phyloP scores from a whole-genome alignment of 495 filamentous ascomycete species.

The Neurospora tetraspora region DNA sequence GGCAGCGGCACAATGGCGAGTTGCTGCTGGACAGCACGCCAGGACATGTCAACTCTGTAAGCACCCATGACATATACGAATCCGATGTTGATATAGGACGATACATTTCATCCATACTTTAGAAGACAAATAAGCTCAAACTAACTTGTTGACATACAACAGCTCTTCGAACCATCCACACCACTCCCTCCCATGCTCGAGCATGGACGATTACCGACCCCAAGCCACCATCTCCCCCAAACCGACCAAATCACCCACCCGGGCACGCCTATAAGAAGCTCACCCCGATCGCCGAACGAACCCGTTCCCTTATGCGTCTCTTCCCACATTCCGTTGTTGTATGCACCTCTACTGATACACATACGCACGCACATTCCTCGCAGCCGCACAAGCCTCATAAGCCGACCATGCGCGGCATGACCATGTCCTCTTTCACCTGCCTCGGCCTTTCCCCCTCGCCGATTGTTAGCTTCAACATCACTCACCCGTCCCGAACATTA shows the following conservation, averaged over 20 bases:
- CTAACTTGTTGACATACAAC: not conserved
- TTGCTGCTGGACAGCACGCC: not conserved
- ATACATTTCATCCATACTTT: not conserved
- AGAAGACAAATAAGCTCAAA: not conserved
- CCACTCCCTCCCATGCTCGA: not conserved
- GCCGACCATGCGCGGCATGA: conserved; percentile 49
- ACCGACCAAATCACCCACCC: not conserved
- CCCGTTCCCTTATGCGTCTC: conserved; percentile 58
- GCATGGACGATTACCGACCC: not conserved
- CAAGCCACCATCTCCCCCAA: conserved; percentile 2
- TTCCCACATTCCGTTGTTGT: conserved; percentile 67
- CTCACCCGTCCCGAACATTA: conserved; percentile 59
- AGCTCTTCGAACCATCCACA: conserved; percentile 8
- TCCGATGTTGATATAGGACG: not conserved
- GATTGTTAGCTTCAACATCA: conserved; percentile 71
- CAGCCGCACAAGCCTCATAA: conserved; percentile 9
- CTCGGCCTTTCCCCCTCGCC: conserved; percentile 57
- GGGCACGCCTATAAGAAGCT: not conserved
- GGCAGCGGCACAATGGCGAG: not conserved
- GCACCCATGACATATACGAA: not conserved
- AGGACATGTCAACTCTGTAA: not conserved
- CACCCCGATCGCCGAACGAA: conserved; percentile 22
- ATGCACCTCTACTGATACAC: conserved; percentile 41
- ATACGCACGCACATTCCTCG: conserved; percentile 13
- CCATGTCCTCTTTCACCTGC: conserved; percentile 75